Percentiles rank a stretch among this genome's conserved stretches.
Evolutionary conservation across 176 grass and related monocot species (phyloP).

Genomic region (Thalia dealbata): DNA sequence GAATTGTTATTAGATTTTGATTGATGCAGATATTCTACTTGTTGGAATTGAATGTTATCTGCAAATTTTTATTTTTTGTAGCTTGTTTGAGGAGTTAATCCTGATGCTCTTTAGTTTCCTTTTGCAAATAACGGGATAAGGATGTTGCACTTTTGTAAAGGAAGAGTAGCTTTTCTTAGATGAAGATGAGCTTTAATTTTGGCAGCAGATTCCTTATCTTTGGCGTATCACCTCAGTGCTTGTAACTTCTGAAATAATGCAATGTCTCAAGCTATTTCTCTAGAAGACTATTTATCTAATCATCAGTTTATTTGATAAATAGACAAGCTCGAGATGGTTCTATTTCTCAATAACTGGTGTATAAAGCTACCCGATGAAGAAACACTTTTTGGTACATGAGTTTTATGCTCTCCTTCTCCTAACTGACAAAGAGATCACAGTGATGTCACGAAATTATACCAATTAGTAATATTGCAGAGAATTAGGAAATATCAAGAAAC

Average conservation of each 20-base stretch:
- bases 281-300: neutral
- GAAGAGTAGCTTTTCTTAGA: neutral
- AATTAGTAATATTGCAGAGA: no score
- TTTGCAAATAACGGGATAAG: neutral
- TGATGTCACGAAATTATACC: no score
- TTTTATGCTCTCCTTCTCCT: no score
- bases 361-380: no score
- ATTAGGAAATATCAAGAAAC: no score
- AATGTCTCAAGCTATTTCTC: neutral
- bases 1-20: neutral
- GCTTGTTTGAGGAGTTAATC: neutral
- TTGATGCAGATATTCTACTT: constrained; percentile 1
- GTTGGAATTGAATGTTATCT: neutral
- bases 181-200: neutral
- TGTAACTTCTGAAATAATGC: neutral
- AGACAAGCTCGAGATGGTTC: no score
- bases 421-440: no score
- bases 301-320: no score
- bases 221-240: neutral
- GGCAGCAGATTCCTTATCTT: neutral
- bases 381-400: no score
- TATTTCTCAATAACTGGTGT: no score
- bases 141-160: neutral
- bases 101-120: neutral
- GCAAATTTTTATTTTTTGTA: neutral